These are phyloP conservation scores for Aspergillus alliaceus DNA, from an alignment of 2,329 filamentous ascomycete species.

Conservation along the genomic window DNA sequence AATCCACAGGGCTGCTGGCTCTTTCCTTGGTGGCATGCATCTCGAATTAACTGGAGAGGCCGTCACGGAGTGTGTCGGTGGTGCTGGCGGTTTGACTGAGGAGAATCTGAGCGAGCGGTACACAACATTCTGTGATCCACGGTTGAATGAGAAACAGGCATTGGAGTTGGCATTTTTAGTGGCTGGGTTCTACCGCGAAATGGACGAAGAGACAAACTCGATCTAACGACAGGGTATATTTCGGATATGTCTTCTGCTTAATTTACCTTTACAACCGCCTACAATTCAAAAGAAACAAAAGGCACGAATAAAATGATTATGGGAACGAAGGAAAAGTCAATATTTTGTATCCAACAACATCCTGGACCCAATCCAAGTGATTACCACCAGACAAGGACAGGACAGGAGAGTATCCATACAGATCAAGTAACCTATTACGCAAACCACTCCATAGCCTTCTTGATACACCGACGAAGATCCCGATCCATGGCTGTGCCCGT, in stretches of 20 bases:
- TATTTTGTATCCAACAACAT: neutral
- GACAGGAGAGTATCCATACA: no score
- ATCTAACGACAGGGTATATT: neutral
- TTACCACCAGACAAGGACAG: no score
- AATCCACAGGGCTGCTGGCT: conserved; percentile 80
- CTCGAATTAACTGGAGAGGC: conserved; percentile 93
- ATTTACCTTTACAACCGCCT: neutral
- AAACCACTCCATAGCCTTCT: neutral
- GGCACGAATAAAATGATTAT: neutral
- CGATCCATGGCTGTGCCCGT: neutral
- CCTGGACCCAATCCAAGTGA: neutral
- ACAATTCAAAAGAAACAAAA: neutral
- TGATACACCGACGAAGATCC: neutral
- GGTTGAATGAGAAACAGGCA: conserved; percentile 96
- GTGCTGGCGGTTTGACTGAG: conserved; percentile 81
- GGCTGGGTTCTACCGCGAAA: conserved; percentile 71
- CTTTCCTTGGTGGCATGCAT: conserved; percentile 90
- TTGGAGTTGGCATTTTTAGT: conserved; percentile 92
- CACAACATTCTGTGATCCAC: conserved; percentile 91
- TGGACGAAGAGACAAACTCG: conserved; percentile 29
- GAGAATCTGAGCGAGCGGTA: conserved; percentile 89
- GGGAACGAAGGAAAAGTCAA: neutral
- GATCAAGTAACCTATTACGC: no score
- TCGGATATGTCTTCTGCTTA: neutral
- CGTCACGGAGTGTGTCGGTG: conserved; percentile 93